Evolutionary conservation across 495 filamentous ascomycete genomes (phyloP), one percentile per base, ranked within the genome.

Genomic region (Schizothecium vesticola): DNA sequence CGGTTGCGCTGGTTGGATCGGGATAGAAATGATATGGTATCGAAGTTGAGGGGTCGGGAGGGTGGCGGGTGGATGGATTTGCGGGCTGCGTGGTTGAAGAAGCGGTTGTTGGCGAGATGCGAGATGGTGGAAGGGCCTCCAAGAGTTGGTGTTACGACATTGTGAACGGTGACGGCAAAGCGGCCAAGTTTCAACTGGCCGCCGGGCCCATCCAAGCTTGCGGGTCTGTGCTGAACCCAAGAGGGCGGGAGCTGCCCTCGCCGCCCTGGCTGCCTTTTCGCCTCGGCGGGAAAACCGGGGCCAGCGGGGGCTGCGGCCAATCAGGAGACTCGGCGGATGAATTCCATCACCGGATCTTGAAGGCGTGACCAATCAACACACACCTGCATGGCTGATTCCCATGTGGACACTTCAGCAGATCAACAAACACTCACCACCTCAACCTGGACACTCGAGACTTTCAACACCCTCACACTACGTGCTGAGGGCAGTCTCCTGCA

Each of bases 131-230:
- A 55, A 58, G 23, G n/a, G 25, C 43, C 43, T 51, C 43, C 26
- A 25, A 31, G 63, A 65, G 28, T 59, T 59, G 58, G 66, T 71
- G 68, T 74, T 74, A 76, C 72, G 72, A 71, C 72, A 73, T 74
- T 70, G 59, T 64, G 70, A 72, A 68, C 67, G 59, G 68, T 71
- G 68, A 72, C 71, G 70, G 71, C 71, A 71, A 70, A 73, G 67
- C 64, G 69, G 67, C 71, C 67, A 70, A 67, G 68, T 67, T 70
- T 71, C 64, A 56, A 71, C 58, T 59, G 58, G 51, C 66, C 56
- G 26, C 23, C 59, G 21, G 51, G 55, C 51, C 36, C 29, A 65
- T 25, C 70, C 69, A 64, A 62, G 68, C 64, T 59, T 12, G 70
- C 66, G 69, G 72, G 70, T 66, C 72, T 73, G 69, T 74, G 74